Conservation (phyloP, 768 basidiomycete species). For the Daedaleopsis nitida region DNA sequence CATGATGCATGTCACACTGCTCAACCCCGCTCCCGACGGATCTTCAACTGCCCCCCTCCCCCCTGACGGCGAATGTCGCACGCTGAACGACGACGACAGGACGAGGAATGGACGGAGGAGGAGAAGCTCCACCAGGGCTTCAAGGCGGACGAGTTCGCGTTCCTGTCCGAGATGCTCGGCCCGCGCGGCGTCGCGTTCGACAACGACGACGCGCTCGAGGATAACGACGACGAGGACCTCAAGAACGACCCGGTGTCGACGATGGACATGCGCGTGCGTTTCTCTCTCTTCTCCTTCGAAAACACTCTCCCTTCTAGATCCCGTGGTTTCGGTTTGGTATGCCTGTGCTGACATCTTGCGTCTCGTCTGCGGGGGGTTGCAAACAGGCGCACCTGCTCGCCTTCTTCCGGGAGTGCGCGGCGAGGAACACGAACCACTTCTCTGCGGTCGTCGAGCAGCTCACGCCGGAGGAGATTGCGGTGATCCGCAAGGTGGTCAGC, state of each 20-base stretch:
- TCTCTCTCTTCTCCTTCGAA: neutral
- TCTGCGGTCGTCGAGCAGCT: slow-evolving; percentile 64
- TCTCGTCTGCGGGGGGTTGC: neutral
- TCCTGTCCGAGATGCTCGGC: slow-evolving; percentile 82
- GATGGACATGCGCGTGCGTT: slow-evolving; percentile 73
- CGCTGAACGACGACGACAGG: slow-evolving; percentile 51
- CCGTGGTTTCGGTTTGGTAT: too few relatives aligned
- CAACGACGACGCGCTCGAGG: slow-evolving; percentile 74
- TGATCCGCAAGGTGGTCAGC: slow-evolving; percentile 55
- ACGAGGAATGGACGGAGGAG: slow-evolving; percentile 95
- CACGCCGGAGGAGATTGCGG: slow-evolving; percentile 66
- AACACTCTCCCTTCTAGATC: neutral
- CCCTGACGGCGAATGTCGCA: too few relatives aligned
- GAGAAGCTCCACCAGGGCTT: slow-evolving; percentile 54
- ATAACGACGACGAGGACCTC: slow-evolving; percentile 84
- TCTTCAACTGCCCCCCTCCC: neutral
- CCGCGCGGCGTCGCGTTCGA: slow-evolving; percentile 77
- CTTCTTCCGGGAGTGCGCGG: slow-evolving; percentile 71
- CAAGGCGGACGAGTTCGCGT: slow-evolving; percentile 79
- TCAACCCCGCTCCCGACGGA: too few relatives aligned
- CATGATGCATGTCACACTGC: too few relatives aligned
- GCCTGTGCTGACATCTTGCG: neutral
- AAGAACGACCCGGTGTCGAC: slow-evolving; percentile 83
- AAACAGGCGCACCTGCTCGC: slow-evolving; percentile 64
- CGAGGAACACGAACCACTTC: slow-evolving; percentile 65